phyloP scores from a whole-genome alignment of 2,329 filamentous ascomycete species.

The Trichoderma pleuroti region DNA sequence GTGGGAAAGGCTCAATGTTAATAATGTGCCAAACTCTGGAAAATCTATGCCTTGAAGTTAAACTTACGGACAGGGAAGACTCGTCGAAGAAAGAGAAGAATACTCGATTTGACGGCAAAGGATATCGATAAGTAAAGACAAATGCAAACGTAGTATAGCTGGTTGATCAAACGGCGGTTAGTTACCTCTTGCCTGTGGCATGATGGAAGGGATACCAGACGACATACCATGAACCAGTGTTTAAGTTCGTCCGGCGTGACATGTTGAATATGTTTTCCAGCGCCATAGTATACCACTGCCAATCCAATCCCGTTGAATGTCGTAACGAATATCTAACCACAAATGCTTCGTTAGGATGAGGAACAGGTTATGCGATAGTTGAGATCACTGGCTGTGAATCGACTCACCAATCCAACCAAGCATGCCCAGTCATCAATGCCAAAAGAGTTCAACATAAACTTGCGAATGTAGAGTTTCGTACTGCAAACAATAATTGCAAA shows the following conservation, averaged over 20 bases:
- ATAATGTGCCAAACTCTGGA: too few species aligned
- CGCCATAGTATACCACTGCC: constrained; percentile 2
- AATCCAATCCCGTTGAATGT: not conserved
- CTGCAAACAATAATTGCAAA: not conserved
- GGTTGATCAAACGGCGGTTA: not conserved
- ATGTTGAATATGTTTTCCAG: not conserved
- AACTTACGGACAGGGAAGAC: constrained; percentile 4
- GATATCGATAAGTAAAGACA: not conserved
- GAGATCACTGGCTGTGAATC: not conserved
- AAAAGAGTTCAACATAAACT: not conserved
- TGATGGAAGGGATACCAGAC: not conserved
- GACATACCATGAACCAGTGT: not conserved
- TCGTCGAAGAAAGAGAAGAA: constrained; percentile 2
- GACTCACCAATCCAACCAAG: not conserved
- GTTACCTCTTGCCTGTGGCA: not conserved
- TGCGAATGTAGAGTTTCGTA: not conserved
- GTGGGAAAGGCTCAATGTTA: not conserved
- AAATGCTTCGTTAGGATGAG: not conserved
- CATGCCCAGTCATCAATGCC: not conserved
- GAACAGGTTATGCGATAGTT: not conserved
- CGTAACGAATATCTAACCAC: not conserved
- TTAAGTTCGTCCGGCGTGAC: not conserved
- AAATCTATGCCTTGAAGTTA: not conserved
- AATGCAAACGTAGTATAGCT: constrained; percentile 3
- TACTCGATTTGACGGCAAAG: constrained; percentile 5